phyloP scores from a whole-genome alignment of 1,284 basidiomycete genomes.

The Hymenochaete sp. region DNA sequence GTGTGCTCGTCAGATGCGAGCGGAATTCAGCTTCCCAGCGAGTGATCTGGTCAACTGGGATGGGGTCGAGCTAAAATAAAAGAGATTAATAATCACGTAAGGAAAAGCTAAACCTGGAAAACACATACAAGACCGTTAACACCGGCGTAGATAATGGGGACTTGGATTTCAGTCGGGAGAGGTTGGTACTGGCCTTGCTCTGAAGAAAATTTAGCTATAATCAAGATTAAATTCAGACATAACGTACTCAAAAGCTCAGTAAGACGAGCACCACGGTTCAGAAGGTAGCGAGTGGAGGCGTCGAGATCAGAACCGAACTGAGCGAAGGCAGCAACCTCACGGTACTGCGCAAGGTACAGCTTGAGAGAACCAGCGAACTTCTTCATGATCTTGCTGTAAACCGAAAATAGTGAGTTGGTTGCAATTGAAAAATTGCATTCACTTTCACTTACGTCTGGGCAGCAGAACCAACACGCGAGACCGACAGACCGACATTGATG shows the following conservation, averaged over 20 bases:
- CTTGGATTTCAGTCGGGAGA: constrained; percentile 88
- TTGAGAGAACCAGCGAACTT: constrained; percentile 99
- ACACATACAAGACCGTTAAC: constrained; percentile 87
- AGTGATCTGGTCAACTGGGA: constrained; percentile 91
- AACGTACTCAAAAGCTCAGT: constrained; percentile 90
- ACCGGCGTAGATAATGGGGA: constrained; percentile 98
- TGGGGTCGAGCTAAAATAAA: constrained; percentile 63
- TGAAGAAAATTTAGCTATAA: constrained; percentile 24
- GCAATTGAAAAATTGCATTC: neutral
- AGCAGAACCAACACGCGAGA: constrained; percentile 99
- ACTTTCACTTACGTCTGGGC: constrained; percentile 78
- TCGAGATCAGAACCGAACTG: constrained; percentile 99
- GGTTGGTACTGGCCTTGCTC: constrained; percentile 98
- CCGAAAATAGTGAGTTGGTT: constrained; percentile 1
- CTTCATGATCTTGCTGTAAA: constrained; percentile 91
- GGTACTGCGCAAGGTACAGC: constrained; percentile 99
- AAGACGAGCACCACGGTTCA: constrained; percentile 95
- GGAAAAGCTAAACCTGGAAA: neutral
- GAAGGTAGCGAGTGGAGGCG: constrained; percentile 95
- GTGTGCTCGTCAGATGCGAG: constrained; percentile 64
- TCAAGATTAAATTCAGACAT: neutral
- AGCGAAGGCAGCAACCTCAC: constrained; percentile 98
- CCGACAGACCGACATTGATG: constrained; percentile 99
- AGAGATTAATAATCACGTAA: constrained; percentile 11
- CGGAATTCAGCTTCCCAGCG: constrained; percentile 92